These are phyloP conservation scores for Salicornia ramosissima DNA, from an alignment of 148 eudicot species.

Conservation along the genomic window DNA sequence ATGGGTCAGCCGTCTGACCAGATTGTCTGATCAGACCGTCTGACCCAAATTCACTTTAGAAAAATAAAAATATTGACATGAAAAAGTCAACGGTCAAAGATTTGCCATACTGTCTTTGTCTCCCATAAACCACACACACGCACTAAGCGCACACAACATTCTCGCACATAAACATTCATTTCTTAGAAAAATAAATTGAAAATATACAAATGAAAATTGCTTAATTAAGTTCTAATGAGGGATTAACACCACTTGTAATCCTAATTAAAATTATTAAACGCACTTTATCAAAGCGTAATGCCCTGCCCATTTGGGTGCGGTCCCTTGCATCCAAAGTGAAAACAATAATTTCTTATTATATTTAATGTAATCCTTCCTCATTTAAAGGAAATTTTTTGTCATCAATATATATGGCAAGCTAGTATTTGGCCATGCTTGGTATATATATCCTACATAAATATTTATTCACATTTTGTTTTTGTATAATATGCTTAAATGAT, in stretches of 20 bases:
- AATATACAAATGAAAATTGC: not conserved
- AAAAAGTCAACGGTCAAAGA: slow-evolving; percentile 58
- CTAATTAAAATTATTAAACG: not conserved
- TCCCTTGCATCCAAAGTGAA: slow-evolving; percentile 21
- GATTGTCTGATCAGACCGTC: too few species aligned
- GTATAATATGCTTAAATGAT: too few species aligned
- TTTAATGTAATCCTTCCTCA: too few species aligned
- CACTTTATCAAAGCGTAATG: slow-evolving; percentile 31
- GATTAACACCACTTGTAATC: not conserved
- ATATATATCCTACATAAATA: too few species aligned
- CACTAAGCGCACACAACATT: slow-evolving; percentile 32
- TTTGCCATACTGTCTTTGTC: slow-evolving; percentile 48
- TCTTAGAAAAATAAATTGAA: slow-evolving; percentile 9
- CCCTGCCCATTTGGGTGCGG: slow-evolving; percentile 25
- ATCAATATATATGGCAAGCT: too few species aligned
- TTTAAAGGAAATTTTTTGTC: too few species aligned
- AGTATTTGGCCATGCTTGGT: too few species aligned
- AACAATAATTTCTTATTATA: not conserved
- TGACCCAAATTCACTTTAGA: too few species aligned
- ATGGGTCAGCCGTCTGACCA: too few species aligned
- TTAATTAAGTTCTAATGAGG: not conserved
- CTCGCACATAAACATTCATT: slow-evolving; percentile 29
- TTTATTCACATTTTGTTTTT: too few species aligned
- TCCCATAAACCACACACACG: slow-evolving; percentile 38
- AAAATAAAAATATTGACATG: slow-evolving; percentile 3